Conservation (phyloP, 805 yeast species). For the Metschnikowia reukaufii region DNA sequence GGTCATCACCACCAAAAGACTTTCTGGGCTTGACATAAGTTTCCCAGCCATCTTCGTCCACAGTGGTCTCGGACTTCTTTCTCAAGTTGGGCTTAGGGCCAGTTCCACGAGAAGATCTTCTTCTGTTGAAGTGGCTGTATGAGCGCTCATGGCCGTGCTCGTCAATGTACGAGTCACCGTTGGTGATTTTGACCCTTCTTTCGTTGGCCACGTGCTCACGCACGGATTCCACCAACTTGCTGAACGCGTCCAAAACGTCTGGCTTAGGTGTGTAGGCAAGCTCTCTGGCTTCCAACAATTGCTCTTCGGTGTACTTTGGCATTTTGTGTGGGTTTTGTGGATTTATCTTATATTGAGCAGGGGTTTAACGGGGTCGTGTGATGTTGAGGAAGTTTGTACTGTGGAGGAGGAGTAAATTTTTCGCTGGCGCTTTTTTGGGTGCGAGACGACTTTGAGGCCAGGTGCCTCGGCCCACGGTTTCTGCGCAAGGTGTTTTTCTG, state of each 20-base stretch:
- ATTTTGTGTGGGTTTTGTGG: slow-evolving; percentile 24
- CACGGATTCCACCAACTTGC: slow-evolving; percentile 64
- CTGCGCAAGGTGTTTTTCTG: no score
- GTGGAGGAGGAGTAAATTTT: slow-evolving; percentile 9
- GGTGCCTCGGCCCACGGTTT: no score
- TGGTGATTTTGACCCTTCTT: slow-evolving; percentile 30
- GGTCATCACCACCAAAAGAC: slow-evolving; percentile 51
- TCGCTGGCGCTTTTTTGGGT: slow-evolving; percentile 10
- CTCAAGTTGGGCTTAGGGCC: slow-evolving; percentile 51
- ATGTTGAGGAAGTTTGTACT: not conserved
- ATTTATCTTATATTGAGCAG: not conserved
- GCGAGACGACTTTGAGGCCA: slow-evolving; percentile 14
- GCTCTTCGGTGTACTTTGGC: slow-evolving; percentile 69
- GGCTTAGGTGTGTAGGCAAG: slow-evolving; percentile 61
- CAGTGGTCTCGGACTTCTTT: slow-evolving; percentile 52
- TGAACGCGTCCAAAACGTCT: slow-evolving; percentile 63
- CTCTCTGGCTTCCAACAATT: slow-evolving; percentile 57
- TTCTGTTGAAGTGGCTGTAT: slow-evolving; percentile 48
- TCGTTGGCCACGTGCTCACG: slow-evolving; percentile 45
- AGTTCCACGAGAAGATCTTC: slow-evolving; percentile 57
- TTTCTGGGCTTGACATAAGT: slow-evolving; percentile 52
- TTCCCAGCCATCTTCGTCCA: slow-evolving; percentile 85
- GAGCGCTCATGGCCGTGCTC: slow-evolving; percentile 47
- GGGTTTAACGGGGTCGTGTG: not conserved
- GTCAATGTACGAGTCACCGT: slow-evolving; percentile 48